Evolutionary conservation across 2,329 filamentous ascomycete genomes (phyloP).

Genomic region (Alternaria solani): DNA sequence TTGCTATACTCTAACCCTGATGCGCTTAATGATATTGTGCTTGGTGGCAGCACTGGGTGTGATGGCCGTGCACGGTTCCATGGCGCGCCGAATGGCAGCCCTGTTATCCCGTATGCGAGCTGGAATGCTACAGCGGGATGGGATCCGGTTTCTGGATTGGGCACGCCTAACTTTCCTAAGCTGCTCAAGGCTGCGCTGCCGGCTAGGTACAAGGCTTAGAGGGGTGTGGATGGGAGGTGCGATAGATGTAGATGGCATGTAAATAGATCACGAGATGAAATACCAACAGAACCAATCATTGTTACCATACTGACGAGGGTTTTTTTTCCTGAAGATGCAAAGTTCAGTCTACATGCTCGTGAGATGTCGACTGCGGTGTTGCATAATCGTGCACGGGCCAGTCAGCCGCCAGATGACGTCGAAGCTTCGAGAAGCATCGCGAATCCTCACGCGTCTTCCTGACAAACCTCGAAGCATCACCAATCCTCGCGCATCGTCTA

Average conservation of each 20-base stretch:
- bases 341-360: background rate
- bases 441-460: slow-evolving; percentile 34
- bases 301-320: too few species aligned
- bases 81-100: slow-evolving; percentile 39
- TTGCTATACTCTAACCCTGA: slow-evolving; percentile 61
- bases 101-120: slow-evolving; percentile 40
- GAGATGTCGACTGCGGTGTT: slow-evolving; percentile 15
- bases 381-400: slow-evolving; percentile 29
- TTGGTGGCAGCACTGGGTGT: slow-evolving; percentile 50
- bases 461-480: slow-evolving; percentile 36
- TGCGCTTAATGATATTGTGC: slow-evolving; percentile 58
- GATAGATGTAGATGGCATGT: background rate
- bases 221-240: too few species aligned
- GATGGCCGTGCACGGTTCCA: slow-evolving; percentile 39
- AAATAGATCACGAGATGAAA: background rate
- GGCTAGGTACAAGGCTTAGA: slow-evolving; percentile 31
- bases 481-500: slow-evolving; percentile 32
- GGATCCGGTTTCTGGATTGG: slow-evolving; percentile 46
- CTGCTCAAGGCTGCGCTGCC: slow-evolving; percentile 41
- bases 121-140: slow-evolving; percentile 47
- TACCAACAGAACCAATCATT: background rate
- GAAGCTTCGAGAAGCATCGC: slow-evolving; percentile 37
- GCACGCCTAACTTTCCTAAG: slow-evolving; percentile 42
- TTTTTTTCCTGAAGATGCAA: too few species aligned
- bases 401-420: slow-evolving; percentile 1